Conservation (phyloP, 2,329 filamentous ascomycete genomes). For the Colletotrichum sp. region DNA sequence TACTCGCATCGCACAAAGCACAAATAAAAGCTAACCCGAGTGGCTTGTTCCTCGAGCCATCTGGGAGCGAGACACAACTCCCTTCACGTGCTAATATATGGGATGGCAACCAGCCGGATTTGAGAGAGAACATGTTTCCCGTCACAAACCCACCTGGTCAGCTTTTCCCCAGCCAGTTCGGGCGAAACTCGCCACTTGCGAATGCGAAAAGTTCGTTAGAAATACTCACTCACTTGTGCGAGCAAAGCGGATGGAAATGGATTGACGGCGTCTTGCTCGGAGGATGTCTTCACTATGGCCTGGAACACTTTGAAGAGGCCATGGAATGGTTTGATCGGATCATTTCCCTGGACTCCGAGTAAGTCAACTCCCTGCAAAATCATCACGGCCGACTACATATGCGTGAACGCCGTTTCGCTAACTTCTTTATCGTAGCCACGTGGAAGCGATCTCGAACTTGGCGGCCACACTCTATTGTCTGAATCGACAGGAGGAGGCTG, state of each 20-base stretch:
- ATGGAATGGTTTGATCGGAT: constrained; percentile 76
- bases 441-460: constrained; percentile 92
- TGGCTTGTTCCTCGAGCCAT: neutral
- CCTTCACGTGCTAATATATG: neutral
- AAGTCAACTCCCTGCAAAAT: constrained; percentile 29
- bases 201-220: constrained; percentile 71
- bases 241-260: constrained; percentile 86
- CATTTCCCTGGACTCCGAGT: constrained; percentile 60
- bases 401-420: neutral
- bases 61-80: neutral
- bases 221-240: constrained; percentile 75
- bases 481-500: constrained; percentile 81
- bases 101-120: neutral
- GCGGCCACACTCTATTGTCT: constrained; percentile 89
- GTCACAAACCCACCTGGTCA: neutral
- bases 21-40: neutral
- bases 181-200: neutral
- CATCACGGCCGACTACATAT: neutral
- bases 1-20: neutral
- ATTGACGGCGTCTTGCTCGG: constrained; percentile 90
- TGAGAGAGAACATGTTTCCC: neutral
- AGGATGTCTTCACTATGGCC: constrained; percentile 88
- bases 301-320: constrained; percentile 83
- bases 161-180: neutral
- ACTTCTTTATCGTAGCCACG: constrained; percentile 61